Evolutionary conservation across 2,329 filamentous ascomycete genomes (phyloP).

Genomic region (Xylogone sp.): DNA sequence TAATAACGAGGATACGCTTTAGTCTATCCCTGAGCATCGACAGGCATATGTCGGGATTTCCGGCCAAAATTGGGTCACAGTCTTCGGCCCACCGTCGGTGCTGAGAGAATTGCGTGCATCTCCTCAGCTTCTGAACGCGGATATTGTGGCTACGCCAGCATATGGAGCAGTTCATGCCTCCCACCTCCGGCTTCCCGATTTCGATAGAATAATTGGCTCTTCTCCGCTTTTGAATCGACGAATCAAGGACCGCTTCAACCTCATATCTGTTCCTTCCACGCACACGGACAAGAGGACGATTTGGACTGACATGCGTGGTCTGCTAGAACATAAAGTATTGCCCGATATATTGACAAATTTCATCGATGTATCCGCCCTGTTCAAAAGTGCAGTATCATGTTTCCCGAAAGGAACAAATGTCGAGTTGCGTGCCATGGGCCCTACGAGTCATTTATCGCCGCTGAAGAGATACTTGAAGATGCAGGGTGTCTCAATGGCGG

Average conservation of each 20-base stretch:
- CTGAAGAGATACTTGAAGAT: neutral
- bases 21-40: conserved; percentile 4
- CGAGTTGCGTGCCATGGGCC: conserved; percentile 39
- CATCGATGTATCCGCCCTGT: conserved; percentile 3
- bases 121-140: neutral
- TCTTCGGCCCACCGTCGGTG: conserved; percentile 8
- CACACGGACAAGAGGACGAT: too few species aligned
- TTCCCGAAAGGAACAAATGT: conserved; percentile 35
- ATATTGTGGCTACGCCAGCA: conserved; percentile 1
- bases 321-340: conserved; percentile 12
- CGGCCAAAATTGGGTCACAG: neutral
- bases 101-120: conserved; percentile 2
- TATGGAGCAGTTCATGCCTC: conserved; percentile 19
- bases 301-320: conserved; percentile 3
- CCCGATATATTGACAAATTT: conserved; percentile 14
- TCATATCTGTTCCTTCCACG: neutral
- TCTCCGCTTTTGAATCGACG: neutral
- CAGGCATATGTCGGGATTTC: conserved; percentile 5
- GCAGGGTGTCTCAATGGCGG: neutral
- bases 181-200: conserved; percentile 14
- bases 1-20: too few species aligned
- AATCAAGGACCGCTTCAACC: too few species aligned
- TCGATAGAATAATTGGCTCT: conserved; percentile 1
- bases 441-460: conserved; percentile 21
- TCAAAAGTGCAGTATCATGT: neutral